Conservation (phyloP, 2,329 filamentous ascomycete genomes). For the Penicillium sp. region DNA sequence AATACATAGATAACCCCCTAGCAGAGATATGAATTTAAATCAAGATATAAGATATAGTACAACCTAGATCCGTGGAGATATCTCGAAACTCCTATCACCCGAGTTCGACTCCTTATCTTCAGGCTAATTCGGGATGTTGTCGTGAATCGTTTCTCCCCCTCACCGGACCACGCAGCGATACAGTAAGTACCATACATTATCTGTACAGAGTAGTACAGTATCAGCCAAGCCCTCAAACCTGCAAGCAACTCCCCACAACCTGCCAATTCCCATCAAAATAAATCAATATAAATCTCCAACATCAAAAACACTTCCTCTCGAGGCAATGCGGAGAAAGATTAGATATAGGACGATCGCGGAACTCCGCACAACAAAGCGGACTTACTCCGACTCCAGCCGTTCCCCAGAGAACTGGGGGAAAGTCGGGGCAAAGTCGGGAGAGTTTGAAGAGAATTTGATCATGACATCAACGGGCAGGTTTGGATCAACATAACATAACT, state of each 20-base stretch:
- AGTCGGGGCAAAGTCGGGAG: background rate
- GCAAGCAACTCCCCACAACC: background rate
- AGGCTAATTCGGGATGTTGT: background rate
- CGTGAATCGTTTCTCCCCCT: background rate
- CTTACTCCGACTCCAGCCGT: slow-evolving; percentile 16
- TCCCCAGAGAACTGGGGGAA: background rate
- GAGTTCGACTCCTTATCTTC: background rate
- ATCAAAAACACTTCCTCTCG: background rate
- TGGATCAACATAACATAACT: background rate
- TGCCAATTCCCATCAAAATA: background rate
- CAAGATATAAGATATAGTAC: background rate
- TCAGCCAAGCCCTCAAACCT: background rate
- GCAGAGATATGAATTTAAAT: background rate
- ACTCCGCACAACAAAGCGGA: slow-evolving; percentile 8
- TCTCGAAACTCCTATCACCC: background rate
- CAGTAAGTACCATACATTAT: background rate
- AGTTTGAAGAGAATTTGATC: background rate
- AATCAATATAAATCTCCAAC: background rate
- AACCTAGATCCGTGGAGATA: background rate
- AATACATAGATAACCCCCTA: background rate
- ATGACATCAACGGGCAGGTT: background rate
- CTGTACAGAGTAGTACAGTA: too few species aligned
- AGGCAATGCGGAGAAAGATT: background rate
- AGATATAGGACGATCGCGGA: background rate
- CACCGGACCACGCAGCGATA: background rate